Conservation (phyloP, 352 stramenopile genomes). For the Halophytophthora polymorphica region DNA sequence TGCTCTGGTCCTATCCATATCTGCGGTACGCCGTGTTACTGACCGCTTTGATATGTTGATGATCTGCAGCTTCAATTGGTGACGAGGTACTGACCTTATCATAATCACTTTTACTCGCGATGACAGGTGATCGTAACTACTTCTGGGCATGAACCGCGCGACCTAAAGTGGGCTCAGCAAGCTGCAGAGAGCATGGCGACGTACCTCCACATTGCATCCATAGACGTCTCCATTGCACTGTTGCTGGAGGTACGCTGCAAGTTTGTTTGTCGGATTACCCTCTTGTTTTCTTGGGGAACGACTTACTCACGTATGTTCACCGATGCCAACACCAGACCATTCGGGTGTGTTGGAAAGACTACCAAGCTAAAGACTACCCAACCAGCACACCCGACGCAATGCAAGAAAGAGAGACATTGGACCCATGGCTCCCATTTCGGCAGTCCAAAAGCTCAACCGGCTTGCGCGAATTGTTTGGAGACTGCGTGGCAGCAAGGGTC, state of each 20-base stretch:
- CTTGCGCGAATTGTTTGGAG: constrained; percentile 21
- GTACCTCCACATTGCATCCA: constrained; percentile 14
- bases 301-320: too few relatives aligned
- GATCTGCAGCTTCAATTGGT: background rate
- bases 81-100: background rate
- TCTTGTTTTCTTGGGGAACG: background rate
- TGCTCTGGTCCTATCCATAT: constrained; percentile 24
- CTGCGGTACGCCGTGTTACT: constrained; percentile 13
- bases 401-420: constrained; percentile 6
- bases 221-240: constrained; percentile 8
- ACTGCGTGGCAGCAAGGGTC: constrained; percentile 13
- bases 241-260: constrained; percentile 13
- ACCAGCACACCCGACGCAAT: background rate
- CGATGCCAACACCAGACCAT: constrained; percentile 5
- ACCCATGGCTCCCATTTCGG: constrained; percentile 53
- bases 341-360: constrained; percentile 9
- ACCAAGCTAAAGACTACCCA: background rate
- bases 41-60: background rate
- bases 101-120: too few relatives aligned
- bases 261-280: background rate
- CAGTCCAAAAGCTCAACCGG: constrained; percentile 8
- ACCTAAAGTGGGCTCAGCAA: constrained; percentile 7
- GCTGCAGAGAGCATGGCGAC: constrained; percentile 14
- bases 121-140: constrained; percentile 10
- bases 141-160: constrained; percentile 1